Evolutionary conservation across 805 yeast species (phyloP).

Genomic region (Wickerhamomyces pijperi): DNA sequence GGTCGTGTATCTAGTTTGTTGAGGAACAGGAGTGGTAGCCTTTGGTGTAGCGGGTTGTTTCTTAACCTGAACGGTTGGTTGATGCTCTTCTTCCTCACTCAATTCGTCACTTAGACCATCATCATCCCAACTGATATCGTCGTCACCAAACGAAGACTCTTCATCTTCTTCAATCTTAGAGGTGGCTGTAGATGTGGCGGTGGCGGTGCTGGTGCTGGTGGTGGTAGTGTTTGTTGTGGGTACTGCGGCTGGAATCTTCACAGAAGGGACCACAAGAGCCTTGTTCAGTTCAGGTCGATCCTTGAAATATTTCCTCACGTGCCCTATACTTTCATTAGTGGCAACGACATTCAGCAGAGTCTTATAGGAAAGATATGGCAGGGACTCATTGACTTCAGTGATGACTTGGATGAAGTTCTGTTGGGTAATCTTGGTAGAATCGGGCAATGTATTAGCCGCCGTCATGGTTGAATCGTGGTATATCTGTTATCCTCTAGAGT

Average conservation of each 20-base stretch:
- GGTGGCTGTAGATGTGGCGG: too few species aligned
- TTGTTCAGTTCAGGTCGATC: not conserved
- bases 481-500: too few species aligned
- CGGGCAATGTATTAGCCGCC: not conserved
- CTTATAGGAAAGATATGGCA: not conserved
- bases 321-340: not conserved
- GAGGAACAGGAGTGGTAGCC: too few species aligned
- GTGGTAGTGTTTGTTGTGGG: not conserved
- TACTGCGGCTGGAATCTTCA: too few species aligned
- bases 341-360: not conserved
- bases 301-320: not conserved
- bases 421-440: not conserved
- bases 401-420: not conserved
- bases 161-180: not conserved
- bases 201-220: too few species aligned
- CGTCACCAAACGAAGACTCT: not conserved
- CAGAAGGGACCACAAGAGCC: too few species aligned
- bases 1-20: too few species aligned
- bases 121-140: not conserved
- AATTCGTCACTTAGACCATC: not conserved
- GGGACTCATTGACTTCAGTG: not conserved
- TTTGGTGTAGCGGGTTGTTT: too few species aligned
- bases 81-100: not conserved
- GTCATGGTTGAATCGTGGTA: too few species aligned
- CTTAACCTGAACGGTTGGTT: too few species aligned